Base-by-base conservation (phyloP, 1,284 basidiomycete genomes). In the Cerrena zonata region DNA sequence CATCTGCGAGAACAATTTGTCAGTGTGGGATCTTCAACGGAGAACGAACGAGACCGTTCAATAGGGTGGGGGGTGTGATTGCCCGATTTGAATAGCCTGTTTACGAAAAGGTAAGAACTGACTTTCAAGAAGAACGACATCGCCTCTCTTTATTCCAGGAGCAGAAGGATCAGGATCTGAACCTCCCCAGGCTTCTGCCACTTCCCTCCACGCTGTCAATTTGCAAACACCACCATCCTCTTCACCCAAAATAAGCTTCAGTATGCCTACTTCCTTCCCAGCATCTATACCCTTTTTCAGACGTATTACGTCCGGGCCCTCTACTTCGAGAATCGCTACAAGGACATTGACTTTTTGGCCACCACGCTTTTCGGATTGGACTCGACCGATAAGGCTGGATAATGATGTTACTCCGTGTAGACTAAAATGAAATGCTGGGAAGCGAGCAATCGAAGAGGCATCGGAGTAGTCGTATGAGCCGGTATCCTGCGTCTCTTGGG, bases 161-260 rank as follows among this genome's bases (percentile, higher is more conserved):
- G 58, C 56, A 12, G 57, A 55, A 15, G 26, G 40, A 3, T 53
- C 55, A 15, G 59, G 39, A 49, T 58, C 52, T 47, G 56, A 34
- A 24, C 65, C 52, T 46, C 81, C 82, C 88, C 86, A 89, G 0
- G 64, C 64, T 41, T 89, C 82, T 5, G 87, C 87, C 2, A 76
- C 69, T 48, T 87, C 82, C 48, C 87, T 71, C 88, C 88, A 90
- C 2, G 81, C 86, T 4, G 82, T 83, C 12, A 89, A 62, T 65
- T 82, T 87, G 57, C 79, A 80, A 2, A 89, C 72, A 0, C 67
- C 72, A 2, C 82, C 82, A 21, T 76, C 74, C 48, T 85, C 84
- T 56, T 88, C 84, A 3, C 83, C 82, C 15, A 89, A 63, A 41
- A 89, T 76, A 56, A 88, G 68, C 57, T 79, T 84, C 37, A 89